Evolutionary conservation across 768 basidiomycete species (phyloP).

Genomic region (Macrocybe gigantea): DNA sequence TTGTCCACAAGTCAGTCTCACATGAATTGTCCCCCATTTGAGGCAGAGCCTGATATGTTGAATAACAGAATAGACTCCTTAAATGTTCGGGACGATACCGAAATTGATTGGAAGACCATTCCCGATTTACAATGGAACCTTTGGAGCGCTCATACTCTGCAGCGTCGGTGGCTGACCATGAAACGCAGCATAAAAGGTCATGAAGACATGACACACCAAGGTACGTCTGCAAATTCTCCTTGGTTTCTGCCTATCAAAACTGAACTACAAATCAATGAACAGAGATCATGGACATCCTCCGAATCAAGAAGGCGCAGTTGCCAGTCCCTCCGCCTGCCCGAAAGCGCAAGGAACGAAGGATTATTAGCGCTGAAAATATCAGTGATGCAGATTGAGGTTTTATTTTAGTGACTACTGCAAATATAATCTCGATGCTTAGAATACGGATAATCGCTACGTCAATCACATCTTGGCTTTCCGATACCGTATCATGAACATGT

Average conservation of each 20-base stretch:
- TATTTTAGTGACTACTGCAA: constrained; percentile 2
- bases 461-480: no score
- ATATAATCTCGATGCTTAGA: constrained; percentile 26
- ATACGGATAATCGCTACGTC: no score
- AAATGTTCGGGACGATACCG: constrained; percentile 72
- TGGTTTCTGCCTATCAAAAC: background rate
- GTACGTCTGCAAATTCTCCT: constrained; percentile 25
- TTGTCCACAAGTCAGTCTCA: constrained; percentile 68
- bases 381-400: constrained; percentile 20
- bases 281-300: constrained; percentile 82
- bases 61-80: constrained; percentile 60
- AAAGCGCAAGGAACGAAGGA: constrained; percentile 41
- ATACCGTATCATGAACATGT: no score
- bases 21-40: background rate
- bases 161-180: constrained; percentile 77
- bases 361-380: constrained; percentile 45
- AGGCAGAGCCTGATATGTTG: constrained; percentile 1
- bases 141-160: constrained; percentile 78
- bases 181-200: constrained; percentile 70
- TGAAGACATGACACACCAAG: constrained; percentile 78
- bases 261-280: constrained; percentile 7
- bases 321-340: constrained; percentile 26
- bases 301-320: constrained; percentile 64
- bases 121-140: constrained; percentile 74
- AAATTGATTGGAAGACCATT: constrained; percentile 80